phyloP scores from a whole-genome alignment of 805 yeast species.

The Wickerhamiella sorbophila region DNA sequence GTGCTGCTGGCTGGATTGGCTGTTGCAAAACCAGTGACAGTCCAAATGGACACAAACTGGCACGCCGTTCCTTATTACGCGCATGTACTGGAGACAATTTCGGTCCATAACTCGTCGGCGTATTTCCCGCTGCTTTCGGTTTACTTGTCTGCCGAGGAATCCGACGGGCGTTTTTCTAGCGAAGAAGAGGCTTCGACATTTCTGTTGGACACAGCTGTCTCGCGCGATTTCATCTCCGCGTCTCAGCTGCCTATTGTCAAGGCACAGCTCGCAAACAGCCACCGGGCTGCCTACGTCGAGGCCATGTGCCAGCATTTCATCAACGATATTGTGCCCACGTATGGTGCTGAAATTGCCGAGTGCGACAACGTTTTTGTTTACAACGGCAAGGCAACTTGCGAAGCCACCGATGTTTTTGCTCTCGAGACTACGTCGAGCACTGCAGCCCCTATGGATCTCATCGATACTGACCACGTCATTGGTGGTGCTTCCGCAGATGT shows the following conservation, averaged over 20 bases:
- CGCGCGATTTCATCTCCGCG: slow-evolving; percentile 11
- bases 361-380: slow-evolving; percentile 36
- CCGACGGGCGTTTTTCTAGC: slow-evolving; percentile 5
- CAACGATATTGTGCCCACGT: slow-evolving; percentile 23
- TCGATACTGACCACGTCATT: slow-evolving; percentile 48
- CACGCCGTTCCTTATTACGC: slow-evolving; percentile 3
- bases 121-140: slow-evolving; percentile 24
- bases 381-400: slow-evolving; percentile 44
- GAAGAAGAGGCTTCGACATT: slow-evolving; percentile 12
- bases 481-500: slow-evolving; percentile 31
- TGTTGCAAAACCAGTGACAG: slow-evolving; percentile 6
- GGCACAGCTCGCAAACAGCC: slow-evolving; percentile 34
- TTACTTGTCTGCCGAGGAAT: slow-evolving; percentile 10
- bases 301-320: slow-evolving; percentile 45
- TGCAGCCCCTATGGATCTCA: slow-evolving; percentile 7
- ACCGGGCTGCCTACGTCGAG: slow-evolving; percentile 46
- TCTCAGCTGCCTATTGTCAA: slow-evolving; percentile 22
- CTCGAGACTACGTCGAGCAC: slow-evolving; percentile 37
- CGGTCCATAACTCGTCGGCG: slow-evolving; percentile 21
- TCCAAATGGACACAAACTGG: slow-evolving; percentile 10
- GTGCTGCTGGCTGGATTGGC: slow-evolving; percentile 1
- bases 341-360: slow-evolving; percentile 26
- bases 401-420: slow-evolving; percentile 65
- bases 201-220: slow-evolving; percentile 14
- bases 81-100: slow-evolving; percentile 21